Conservation (phyloP, 352 stramenopile species). For the Phytophthora ohioensis region DNA sequence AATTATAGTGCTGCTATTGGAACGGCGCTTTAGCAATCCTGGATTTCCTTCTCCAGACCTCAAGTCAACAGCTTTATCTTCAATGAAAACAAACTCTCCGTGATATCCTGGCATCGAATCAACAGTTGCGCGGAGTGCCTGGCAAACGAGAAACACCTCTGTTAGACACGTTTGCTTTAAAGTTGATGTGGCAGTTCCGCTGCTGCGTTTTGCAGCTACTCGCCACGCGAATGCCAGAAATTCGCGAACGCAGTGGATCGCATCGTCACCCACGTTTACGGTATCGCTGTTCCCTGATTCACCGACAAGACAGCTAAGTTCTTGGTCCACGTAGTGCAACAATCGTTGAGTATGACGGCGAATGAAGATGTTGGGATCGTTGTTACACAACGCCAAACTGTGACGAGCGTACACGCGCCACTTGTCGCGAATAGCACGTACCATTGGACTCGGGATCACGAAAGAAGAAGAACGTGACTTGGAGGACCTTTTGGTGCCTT, state of each 20-base stretch:
- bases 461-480: conserved; percentile 7
- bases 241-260: conserved; percentile 46
- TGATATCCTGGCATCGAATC: conserved; percentile 34
- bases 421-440: conserved; percentile 32
- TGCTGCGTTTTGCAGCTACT: conserved; percentile 44
- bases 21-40: not conserved
- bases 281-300: conserved; percentile 1
- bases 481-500: not conserved
- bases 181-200: not conserved
- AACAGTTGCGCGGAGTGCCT: conserved; percentile 35
- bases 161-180: conserved; percentile 43
- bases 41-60: conserved; percentile 1
- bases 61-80: conserved; percentile 6
- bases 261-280: not conserved
- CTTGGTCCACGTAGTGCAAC: conserved; percentile 31
- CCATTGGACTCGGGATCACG: conserved; percentile 5
- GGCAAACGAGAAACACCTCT: conserved; percentile 55
- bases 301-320: conserved; percentile 13
- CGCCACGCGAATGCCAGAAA: conserved; percentile 57
- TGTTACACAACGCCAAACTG: conserved; percentile 51
- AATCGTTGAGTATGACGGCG: conserved; percentile 38
- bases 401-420: conserved; percentile 48
- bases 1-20: not conserved
- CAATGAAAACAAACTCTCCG: not conserved
- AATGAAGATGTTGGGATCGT: conserved; percentile 67